Conservation (phyloP, 331 rosid species). For the Ulmus americana region DNA sequence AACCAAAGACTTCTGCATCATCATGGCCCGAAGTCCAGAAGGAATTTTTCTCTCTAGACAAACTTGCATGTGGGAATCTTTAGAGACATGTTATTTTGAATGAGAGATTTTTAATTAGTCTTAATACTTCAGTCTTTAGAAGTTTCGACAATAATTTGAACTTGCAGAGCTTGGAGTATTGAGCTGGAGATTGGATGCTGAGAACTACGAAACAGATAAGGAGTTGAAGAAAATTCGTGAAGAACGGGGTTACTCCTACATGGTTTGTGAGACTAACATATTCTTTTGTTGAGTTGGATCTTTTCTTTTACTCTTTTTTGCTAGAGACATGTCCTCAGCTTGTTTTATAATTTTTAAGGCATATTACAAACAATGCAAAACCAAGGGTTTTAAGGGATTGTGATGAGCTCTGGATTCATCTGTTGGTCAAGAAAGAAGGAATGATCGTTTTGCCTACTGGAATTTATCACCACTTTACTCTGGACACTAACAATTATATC, state of each 20-base stretch:
- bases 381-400: conserved; percentile 41
- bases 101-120: neutral
- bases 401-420: conserved; percentile 83
- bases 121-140: too few species aligned
- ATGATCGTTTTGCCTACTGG: conserved; percentile 96
- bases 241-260: conserved; percentile 81
- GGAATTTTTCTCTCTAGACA: conserved; percentile 68
- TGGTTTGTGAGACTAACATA: conserved; percentile 41
- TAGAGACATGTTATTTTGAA: conserved; percentile 6
- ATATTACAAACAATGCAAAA: too few species aligned
- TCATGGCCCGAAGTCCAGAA: conserved; percentile 44
- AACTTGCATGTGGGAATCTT: conserved; percentile 57
- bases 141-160: conserved; percentile 1
- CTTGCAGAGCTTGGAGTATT: conserved; percentile 87
- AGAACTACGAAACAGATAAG: conserved; percentile 69
- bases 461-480: conserved; percentile 85
- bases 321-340: too few species aligned
- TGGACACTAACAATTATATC: conserved; percentile 81
- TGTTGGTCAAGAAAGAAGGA: conserved; percentile 90
- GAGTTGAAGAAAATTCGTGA: conserved; percentile 84
- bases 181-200: conserved; percentile 86
- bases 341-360: too few species aligned
- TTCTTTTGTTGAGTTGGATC: too few species aligned
- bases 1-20: conserved; percentile 96
- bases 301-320: too few species aligned